Evolutionary conservation across 352 stramenopile genomes (phyloP), one percentile per base, ranked within the genome.

Genomic region (Blastocystis sp.): DNA sequence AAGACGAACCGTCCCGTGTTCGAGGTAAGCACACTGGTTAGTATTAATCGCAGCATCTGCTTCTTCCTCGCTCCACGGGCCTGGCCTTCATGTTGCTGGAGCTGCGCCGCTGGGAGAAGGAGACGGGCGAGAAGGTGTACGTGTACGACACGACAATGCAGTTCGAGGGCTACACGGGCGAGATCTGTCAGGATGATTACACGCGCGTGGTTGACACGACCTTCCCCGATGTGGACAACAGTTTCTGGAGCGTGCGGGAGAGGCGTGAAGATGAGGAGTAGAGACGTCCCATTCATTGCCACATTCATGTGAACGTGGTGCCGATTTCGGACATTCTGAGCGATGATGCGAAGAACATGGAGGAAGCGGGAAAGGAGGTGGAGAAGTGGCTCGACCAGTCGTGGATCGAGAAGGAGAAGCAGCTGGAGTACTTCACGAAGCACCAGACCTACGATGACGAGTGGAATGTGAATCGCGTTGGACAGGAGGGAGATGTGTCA

Each of bases 351-450:
- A 40, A 17, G 1, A 34, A 69, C 43, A 21, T 68, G 54, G 74
- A 84, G 7, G 3, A 11, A 0, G 48, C 66, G 1, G 45, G 34
- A 14, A 84, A 84, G 74, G 57, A 84, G 21, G 61, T 69, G 61
- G 45, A 84, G 40, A n/a, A 66, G 24, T 84, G 74, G 74, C 54
- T 84, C 1, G 74, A 84, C 45, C 45, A 14, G 6, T 68, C 57
- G 28, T 84, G 74, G 74, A 28, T 48, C 14, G 74, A 84, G 61
- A 84, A 84, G 74, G 74, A 84, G 28, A 68, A 66, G 17, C 48
- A 84, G 45, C n/a, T 84, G 61, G 34, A 68, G 28, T 84, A 84
- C 45, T 84, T 84, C 54, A 69, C 60, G n/a, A 84, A 84, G 61
- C 74, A 84, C n/a, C 74, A 84, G 54, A 70, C 74, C 2, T 84